phyloP scores from a whole-genome alignment of 208 protist species.

The Leishmania tarentolae region DNA sequence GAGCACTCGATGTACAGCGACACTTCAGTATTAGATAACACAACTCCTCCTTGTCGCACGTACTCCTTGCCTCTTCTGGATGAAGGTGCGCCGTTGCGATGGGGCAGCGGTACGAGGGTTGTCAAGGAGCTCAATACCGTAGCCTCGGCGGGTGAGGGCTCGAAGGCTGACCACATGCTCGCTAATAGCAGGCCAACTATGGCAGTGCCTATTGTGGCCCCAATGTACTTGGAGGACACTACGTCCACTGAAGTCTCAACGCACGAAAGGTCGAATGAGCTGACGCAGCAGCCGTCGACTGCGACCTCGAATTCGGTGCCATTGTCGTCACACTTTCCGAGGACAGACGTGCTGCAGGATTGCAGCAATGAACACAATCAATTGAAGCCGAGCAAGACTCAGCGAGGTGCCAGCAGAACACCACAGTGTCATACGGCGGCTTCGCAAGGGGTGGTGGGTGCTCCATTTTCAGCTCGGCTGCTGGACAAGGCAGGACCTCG shows the following conservation, averaged over 20 bases:
- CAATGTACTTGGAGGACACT: constrained; percentile 29
- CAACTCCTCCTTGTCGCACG: not conserved
- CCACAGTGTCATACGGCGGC: not conserved
- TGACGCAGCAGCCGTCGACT: not conserved
- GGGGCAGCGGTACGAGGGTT: not conserved
- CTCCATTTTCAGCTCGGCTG: not conserved
- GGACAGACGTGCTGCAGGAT: not conserved
- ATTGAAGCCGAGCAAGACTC: not conserved
- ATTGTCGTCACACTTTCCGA: not conserved
- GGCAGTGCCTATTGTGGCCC: not conserved
- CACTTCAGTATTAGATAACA: not conserved
- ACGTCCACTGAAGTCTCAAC: constrained; percentile 3
- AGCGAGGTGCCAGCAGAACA: not conserved
- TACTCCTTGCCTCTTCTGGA: not conserved
- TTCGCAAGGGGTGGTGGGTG: not conserved
- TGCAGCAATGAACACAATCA: not conserved
- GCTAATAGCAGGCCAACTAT: not conserved
- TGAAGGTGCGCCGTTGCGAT: not conserved
- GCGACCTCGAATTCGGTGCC: not conserved
- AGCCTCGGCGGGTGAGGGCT: not conserved
- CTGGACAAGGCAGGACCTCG: not conserved
- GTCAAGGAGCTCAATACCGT: not conserved
- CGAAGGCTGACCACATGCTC: not conserved
- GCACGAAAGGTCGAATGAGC: not conserved
- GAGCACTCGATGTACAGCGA: not conserved